Evolutionary conservation across 192 early-diverging fungal genomes (phyloP), one percentile per base, ranked within the genome.

Genomic region (Coemansia javaensis): DNA sequence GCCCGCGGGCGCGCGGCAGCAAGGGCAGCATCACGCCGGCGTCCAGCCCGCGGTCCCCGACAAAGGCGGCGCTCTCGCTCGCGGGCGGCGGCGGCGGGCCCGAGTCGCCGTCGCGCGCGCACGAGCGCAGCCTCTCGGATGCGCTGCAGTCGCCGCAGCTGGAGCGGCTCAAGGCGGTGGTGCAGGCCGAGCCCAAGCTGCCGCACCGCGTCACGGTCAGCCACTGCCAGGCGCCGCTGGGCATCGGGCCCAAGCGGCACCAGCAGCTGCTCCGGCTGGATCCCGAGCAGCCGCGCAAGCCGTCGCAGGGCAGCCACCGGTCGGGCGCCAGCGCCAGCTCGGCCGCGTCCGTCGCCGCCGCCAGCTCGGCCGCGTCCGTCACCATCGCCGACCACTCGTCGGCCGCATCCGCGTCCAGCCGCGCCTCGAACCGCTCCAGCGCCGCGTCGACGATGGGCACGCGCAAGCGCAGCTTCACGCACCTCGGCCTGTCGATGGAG

Each of bases 381-480:
- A 41, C 54, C 37, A 60, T 39, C 12, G 47, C 57, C 15, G 53
- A 40, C 6, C 37, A 54, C 21, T 35, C 53, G n/a, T 54, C 52
- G 7, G 40, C 45, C 32, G 47, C 31, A 32, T 56, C 62, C 1
- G 21, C 49, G 1, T 61, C 59, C 9, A 54, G 35, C 54, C 63
- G 28, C 43, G 43, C 51, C 2, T 40, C 56, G 0, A 37, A 50
- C 44, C 53, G 56, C 32, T 42, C 62, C 32, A 60, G 57, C 32
- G 63, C 46, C 23, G 57, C 50, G 11, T 73, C 69, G 13, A 65
- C 62, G 33, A 50, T 65, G 23, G 63, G 63, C 37, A 66, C 44
- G n/a, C 58, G 70, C 39, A 74, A 74, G 47, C 70, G 70, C 59
- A 74, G 70, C 51, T 74, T 65, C 55, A 74, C 70, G 5, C 70